These are phyloP conservation scores for Mortierella sp. DNA, from an alignment of 371 early-diverging fungal genomes.

Conservation along the genomic window DNA sequence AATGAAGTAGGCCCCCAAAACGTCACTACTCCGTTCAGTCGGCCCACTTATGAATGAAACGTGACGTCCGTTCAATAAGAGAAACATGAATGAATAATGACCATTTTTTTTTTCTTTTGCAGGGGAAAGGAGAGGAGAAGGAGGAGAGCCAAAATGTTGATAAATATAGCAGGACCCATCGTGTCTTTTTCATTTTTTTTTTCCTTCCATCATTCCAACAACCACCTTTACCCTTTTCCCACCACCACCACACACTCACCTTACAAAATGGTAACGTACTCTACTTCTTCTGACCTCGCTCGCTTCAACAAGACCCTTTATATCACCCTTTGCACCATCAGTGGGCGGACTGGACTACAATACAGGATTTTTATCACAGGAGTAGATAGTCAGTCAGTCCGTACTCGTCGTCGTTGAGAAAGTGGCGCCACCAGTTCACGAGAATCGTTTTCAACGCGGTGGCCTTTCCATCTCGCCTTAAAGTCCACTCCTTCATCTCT, in stretches of 20 bases:
- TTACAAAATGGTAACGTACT: conserved; percentile 40
- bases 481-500: neutral
- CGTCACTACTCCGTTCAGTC: neutral
- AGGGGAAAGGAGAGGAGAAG: neutral
- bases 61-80: neutral
- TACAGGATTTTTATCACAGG: neutral
- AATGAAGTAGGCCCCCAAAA: neutral
- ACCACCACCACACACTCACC: neutral
- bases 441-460: neutral
- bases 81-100: neutral
- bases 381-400: neutral
- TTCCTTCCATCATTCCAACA: conserved; percentile 9
- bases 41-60: neutral
- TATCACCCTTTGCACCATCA: neutral
- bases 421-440: neutral
- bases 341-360: neutral
- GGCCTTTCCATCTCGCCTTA: neutral
- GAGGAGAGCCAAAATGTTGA: neutral
- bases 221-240: conserved; percentile 7
- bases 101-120: neutral
- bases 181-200: conserved; percentile 9
- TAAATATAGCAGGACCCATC: conserved; percentile 13
- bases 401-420: neutral
- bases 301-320: neutral
- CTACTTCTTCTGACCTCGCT: no score